Conservation (phyloP, 1,284 basidiomycete species). For the Sphagnurus paluster region DNA sequence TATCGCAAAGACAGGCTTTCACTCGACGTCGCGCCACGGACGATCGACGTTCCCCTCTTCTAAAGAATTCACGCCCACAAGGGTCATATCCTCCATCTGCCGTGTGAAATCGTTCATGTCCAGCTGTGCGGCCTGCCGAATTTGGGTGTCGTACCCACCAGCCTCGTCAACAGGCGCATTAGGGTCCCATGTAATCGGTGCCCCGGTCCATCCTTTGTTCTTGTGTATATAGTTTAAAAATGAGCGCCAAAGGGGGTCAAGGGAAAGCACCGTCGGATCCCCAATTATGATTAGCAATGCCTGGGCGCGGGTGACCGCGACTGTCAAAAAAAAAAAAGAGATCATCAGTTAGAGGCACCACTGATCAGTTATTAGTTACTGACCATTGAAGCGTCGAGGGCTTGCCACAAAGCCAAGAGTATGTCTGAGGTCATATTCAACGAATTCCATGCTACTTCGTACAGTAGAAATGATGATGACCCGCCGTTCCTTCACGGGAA, state of each 20-base stretch:
- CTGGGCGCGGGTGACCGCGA: conserved; percentile 48
- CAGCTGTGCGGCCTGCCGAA: conserved; percentile 32
- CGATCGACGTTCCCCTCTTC: conserved; percentile 47
- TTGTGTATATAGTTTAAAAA: conserved; percentile 53
- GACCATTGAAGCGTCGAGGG: conserved; percentile 64
- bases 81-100: conserved; percentile 44
- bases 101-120: conserved; percentile 55
- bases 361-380: conserved; percentile 14
- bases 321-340: conserved; percentile 14
- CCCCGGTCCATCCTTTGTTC: conserved; percentile 49
- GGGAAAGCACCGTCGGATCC: conserved; percentile 49
- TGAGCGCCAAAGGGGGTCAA: conserved; percentile 51
- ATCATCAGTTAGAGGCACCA: neutral
- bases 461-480: conserved; percentile 70
- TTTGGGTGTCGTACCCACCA: conserved; percentile 37
- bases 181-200: conserved; percentile 51
- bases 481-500: conserved; percentile 50
- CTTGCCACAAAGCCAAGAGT: conserved; percentile 67
- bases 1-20: too few species aligned
- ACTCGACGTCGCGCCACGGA: conserved; percentile 37
- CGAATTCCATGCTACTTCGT: conserved; percentile 54
- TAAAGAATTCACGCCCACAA: conserved; percentile 35
- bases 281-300: conserved; percentile 59
- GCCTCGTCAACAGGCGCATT: conserved; percentile 34
- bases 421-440: conserved; percentile 56